Evolutionary conservation across 176 grass and related monocot genomes (phyloP).

Genomic region (Cymbopogon citratus): DNA sequence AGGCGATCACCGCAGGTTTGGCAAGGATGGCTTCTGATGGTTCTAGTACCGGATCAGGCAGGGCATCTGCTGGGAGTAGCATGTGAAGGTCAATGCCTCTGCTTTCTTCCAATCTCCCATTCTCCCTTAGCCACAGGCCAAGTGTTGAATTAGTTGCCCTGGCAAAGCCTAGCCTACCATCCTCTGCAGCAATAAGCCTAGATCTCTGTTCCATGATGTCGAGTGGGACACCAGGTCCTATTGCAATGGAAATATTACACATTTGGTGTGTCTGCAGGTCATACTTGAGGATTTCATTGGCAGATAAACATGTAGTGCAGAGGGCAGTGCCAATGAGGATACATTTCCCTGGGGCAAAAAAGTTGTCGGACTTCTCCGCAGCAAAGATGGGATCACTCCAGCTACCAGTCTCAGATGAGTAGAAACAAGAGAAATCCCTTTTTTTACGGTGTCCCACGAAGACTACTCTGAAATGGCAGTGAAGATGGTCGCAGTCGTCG

Average conservation of each 20-base stretch:
- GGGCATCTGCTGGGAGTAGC: not conserved
- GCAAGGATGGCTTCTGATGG: no score
- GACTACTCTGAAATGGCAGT: no score
- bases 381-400: not conserved
- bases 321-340: not conserved
- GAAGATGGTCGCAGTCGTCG: no score
- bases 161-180: not conserved
- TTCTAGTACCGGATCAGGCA: not conserved
- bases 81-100: no score
- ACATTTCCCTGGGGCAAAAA: not conserved
- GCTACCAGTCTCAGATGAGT: not conserved
- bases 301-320: not conserved
- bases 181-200: not conserved
- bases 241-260: not conserved
- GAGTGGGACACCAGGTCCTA: not conserved
- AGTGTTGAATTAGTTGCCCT: not conserved
- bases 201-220: not conserved
- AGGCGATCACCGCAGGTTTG: not conserved
- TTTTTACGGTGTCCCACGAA: no score
- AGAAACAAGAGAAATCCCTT: no score
- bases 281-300: not conserved
- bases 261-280: not conserved
- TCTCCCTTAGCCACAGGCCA: not conserved
- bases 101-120: not conserved
- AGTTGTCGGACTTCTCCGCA: accelerated